These are phyloP conservation scores for Aspergillus arachidicola DNA, from an alignment of 2,329 filamentous ascomycete species.

Conservation along the genomic window DNA sequence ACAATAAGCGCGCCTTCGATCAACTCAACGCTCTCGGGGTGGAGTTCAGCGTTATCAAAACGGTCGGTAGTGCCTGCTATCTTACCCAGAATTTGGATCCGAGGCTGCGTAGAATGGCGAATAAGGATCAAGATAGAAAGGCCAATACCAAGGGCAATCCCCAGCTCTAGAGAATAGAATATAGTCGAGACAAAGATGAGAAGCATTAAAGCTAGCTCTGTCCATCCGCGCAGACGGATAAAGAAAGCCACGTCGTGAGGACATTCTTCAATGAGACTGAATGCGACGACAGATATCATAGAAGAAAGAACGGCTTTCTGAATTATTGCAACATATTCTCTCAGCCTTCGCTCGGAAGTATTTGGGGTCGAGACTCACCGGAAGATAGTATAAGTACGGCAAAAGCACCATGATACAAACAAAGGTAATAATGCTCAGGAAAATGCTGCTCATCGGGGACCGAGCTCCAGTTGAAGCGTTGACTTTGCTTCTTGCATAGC, in stretches of 20 bases:
- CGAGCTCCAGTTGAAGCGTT: conserved; percentile 89
- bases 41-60: conserved; percentile 81
- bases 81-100: conserved; percentile 93
- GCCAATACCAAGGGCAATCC: conserved; percentile 91
- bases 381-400: conserved; percentile 92
- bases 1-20: conserved; percentile 92
- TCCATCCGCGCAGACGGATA: conserved; percentile 79
- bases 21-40: conserved; percentile 76
- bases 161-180: conserved; percentile 90
- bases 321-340: background rate
- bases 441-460: conserved; percentile 90
- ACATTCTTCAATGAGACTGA: conserved; percentile 91
- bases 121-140: conserved; percentile 88
- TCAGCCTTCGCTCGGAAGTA: background rate
- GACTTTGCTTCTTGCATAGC: conserved; percentile 94
- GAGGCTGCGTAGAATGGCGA: conserved; percentile 83
- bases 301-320: conserved; percentile 91
- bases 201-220: conserved; percentile 82
- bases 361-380: conserved; percentile 61
- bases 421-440: conserved; percentile 80
- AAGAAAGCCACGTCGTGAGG: conserved; percentile 93
- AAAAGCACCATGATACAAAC: conserved; percentile 79
- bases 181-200: conserved; percentile 90
- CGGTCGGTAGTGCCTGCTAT: conserved; percentile 74
- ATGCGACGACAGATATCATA: conserved; percentile 95